These are phyloP conservation scores for Allomyces arbusculus DNA, from an alignment of 192 early-diverging fungal species.

Conservation along the genomic window DNA sequence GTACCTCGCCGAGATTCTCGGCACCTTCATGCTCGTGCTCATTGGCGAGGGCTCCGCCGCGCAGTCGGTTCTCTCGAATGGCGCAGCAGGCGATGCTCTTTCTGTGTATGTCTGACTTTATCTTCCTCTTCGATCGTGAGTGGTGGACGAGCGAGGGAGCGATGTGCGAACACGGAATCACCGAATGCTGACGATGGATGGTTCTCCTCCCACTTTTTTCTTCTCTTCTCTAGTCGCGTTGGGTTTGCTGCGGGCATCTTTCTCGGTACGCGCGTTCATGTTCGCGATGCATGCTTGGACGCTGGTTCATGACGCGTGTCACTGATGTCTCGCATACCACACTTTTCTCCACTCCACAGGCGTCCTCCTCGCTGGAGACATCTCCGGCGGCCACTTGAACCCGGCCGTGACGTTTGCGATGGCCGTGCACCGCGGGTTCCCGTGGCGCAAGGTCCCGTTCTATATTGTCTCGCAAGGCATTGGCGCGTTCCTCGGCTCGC, in stretches of 20 bases:
- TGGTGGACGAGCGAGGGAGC: background rate
- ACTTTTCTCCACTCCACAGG: background rate
- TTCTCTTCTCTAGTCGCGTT: no score
- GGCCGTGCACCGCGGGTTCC: slow-evolving; percentile 43
- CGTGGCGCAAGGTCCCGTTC: slow-evolving; percentile 40
- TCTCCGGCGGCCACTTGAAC: slow-evolving; percentile 53
- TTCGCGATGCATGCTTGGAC: slow-evolving; percentile 1
- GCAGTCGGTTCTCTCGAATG: slow-evolving; percentile 9
- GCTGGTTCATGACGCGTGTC: background rate
- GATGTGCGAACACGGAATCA: no score
- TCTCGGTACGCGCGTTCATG: background rate
- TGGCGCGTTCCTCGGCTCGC: slow-evolving; percentile 50
- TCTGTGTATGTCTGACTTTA: slow-evolving; percentile 39
- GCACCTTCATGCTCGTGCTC: slow-evolving; percentile 42
- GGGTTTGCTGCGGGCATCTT: no score
- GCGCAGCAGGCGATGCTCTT: slow-evolving; percentile 15
- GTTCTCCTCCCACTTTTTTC: no score
- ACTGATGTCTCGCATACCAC: background rate
- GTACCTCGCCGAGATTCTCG: slow-evolving; percentile 53
- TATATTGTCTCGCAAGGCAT: slow-evolving; percentile 43
- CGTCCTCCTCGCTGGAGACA: background rate
- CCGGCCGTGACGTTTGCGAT: slow-evolving; percentile 52
- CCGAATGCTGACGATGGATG: background rate
- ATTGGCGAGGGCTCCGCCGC: slow-evolving; percentile 48
- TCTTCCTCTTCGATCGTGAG: slow-evolving; percentile 30